phyloP scores from a whole-genome alignment of 441 rosid genomes.

The Mallotus japonicus region DNA sequence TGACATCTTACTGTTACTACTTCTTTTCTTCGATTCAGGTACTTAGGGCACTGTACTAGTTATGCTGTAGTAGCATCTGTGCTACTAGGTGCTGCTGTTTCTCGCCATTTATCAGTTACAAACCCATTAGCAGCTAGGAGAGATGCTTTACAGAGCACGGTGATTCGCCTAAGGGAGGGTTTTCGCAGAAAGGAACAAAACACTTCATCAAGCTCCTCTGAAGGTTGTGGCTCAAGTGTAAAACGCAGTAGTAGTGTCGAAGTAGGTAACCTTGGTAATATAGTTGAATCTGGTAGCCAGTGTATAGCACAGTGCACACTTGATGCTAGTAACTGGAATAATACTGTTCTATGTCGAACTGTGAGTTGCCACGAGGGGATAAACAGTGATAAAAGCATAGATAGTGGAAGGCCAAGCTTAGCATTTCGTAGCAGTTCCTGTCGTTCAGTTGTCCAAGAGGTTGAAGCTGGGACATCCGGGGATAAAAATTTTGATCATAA shows the following conservation, averaged over 20 bases:
- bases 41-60: conserved; percentile 97
- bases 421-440: conserved; percentile 87
- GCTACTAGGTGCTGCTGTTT: conserved; percentile 95
- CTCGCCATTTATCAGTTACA: conserved; percentile 86
- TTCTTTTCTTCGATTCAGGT: conserved; percentile 53
- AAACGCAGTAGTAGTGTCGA: conserved; percentile 94
- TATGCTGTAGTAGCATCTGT: conserved; percentile 97
- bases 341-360: conserved; percentile 52
- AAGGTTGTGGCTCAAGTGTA: conserved; percentile 97
- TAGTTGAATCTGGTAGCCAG: conserved; percentile 61
- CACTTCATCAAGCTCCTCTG: conserved; percentile 97
- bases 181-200: conserved; percentile 90
- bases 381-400: conserved; percentile 92
- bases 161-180: conserved; percentile 97
- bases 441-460: conserved; percentile 84
- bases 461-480: conserved; percentile 70
- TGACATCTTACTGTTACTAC: conserved; percentile 19
- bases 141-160: conserved; percentile 97
- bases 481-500: conserved; percentile 73
- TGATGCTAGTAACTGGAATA: conserved; percentile 61
- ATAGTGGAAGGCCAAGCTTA: conserved; percentile 97
- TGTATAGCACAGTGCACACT: conserved; percentile 45
- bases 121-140: conserved; percentile 97
- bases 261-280: conserved; percentile 66
- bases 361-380: conserved; percentile 83